phyloP scores from a whole-genome alignment of 352 stramenopile species.

The Pythium phragmitis region DNA sequence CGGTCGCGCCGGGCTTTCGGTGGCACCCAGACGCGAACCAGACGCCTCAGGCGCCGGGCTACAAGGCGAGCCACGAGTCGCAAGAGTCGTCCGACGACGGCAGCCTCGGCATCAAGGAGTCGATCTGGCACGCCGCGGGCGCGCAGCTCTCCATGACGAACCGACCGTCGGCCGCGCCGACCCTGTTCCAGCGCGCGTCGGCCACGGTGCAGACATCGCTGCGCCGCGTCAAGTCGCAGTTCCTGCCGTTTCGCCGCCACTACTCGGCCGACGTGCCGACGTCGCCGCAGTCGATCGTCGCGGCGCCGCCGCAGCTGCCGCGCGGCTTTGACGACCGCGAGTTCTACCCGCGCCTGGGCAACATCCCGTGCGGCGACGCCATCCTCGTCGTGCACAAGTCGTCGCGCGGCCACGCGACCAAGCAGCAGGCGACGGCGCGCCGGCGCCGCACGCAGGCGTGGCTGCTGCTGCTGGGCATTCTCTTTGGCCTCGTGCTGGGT shows the following conservation, averaged over 20 bases:
- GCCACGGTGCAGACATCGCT: conserved; percentile 40
- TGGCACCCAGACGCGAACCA: conserved; percentile 22
- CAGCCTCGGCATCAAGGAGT: conserved; percentile 36
- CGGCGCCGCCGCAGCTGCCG: conserved; percentile 35
- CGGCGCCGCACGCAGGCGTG: conserved; percentile 16
- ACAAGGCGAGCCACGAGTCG: conserved; percentile 16
- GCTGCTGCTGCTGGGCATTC: conserved; percentile 28
- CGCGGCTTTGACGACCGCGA: conserved; percentile 42
- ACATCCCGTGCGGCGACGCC: conserved; percentile 28
- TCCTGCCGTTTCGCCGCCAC: conserved; percentile 19
- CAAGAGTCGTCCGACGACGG: conserved; percentile 24
- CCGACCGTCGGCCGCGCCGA: conserved; percentile 19
- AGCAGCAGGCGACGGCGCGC: conserved; percentile 9
- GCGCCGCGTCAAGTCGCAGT: conserved; percentile 28
- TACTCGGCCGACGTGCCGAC: conserved; percentile 24
- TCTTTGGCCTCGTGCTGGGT: conserved; percentile 39
- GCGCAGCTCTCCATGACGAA: conserved; percentile 14
- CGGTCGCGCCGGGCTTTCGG: conserved; percentile 19
- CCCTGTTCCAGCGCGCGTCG: conserved; percentile 41
- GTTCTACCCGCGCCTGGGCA: conserved; percentile 43
- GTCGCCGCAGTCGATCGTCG: conserved; percentile 45
- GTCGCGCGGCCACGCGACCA: conserved; percentile 4
- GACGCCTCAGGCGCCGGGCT: conserved; percentile 13
- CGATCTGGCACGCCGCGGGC: conserved; percentile 31
- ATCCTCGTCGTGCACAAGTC: conserved; percentile 26